Evolutionary conservation across 2,329 filamentous ascomycete genomes (phyloP).

Genomic region (Diaporthe aspalathi): DNA sequence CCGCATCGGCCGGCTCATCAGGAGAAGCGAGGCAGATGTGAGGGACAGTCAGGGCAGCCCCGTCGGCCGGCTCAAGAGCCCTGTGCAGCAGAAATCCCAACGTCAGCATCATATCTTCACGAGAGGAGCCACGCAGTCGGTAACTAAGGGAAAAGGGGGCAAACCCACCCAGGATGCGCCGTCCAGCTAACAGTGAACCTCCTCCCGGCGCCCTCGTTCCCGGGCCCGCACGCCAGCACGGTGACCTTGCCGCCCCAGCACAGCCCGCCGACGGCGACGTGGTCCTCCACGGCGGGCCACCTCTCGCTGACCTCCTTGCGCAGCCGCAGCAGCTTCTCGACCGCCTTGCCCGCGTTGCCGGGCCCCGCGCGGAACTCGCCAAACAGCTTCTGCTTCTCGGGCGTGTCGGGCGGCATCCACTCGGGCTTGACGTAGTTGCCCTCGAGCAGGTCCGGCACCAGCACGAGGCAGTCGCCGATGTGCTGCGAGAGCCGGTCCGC

Average conservation of each 20-base stretch:
- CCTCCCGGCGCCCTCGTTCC: conserved; percentile 49
- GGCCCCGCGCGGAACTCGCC: conserved; percentile 47
- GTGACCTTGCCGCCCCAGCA: conserved; percentile 62
- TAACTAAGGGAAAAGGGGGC: background rate
- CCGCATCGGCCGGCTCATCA: conserved; percentile 57
- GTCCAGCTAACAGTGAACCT: conserved; percentile 51
- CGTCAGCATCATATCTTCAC: background rate
- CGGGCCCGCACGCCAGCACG: conserved; percentile 51
- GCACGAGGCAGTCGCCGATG: conserved; percentile 51
- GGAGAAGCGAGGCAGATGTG: conserved; percentile 63
- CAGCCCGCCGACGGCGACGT: conserved; percentile 57
- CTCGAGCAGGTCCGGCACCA: conserved; percentile 55
- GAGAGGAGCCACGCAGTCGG: background rate
- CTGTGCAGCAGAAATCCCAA: conserved; percentile 41
- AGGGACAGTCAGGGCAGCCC: conserved; percentile 56
- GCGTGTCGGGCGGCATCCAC: conserved; percentile 55
- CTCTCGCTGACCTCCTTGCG: conserved; percentile 47
- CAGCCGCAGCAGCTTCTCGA: conserved; percentile 48
- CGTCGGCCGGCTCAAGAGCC: conserved; percentile 54
- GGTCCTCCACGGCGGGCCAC: conserved; percentile 53
- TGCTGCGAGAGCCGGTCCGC: conserved; percentile 57
- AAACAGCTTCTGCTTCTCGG: conserved; percentile 54
- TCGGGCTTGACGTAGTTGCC: conserved; percentile 49
- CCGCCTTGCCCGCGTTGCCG: conserved; percentile 47
- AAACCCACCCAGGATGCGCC: conserved; percentile 47